phyloP scores from a whole-genome alignment of 192 early-diverging fungal genomes.

The Coemansia reversa region DNA sequence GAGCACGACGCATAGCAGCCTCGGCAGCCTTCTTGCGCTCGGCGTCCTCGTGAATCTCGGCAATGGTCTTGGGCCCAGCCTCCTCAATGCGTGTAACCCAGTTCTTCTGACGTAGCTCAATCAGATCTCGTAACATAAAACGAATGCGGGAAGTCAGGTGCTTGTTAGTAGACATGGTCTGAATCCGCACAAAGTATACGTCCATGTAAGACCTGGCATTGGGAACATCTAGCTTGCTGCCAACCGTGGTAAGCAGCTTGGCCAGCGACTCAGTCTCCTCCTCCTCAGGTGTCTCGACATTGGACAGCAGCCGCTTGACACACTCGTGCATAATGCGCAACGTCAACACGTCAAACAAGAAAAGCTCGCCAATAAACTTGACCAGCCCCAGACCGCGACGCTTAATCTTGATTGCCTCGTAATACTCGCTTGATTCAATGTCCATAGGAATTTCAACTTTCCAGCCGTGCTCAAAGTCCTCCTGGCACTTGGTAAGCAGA shows the following conservation, averaged over 20 bases:
- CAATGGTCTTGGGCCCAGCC: slow-evolving; percentile 85
- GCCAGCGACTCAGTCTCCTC: slow-evolving; percentile 93
- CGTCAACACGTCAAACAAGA: slow-evolving; percentile 84
- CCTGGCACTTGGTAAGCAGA: slow-evolving; percentile 91
- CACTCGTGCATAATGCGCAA: slow-evolving; percentile 96
- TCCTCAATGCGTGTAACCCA: slow-evolving; percentile 72
- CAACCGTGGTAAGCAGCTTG: slow-evolving; percentile 89
- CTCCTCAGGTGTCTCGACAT: slow-evolving; percentile 79
- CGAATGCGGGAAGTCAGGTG: slow-evolving; percentile 83
- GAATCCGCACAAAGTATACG: slow-evolving; percentile 82
- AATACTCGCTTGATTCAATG: slow-evolving; percentile 78
- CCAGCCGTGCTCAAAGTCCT: slow-evolving; percentile 89
- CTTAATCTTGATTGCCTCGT: slow-evolving; percentile 87
- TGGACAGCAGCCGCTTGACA: slow-evolving; percentile 74
- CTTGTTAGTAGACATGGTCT: slow-evolving; percentile 66
- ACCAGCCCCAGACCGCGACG: slow-evolving; percentile 92
- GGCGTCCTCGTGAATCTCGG: slow-evolving; percentile 83
- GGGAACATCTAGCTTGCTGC: slow-evolving; percentile 73
- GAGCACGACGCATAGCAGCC: slow-evolving; percentile 64
- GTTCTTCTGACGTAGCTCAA: slow-evolving; percentile 72
- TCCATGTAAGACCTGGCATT: slow-evolving; percentile 65
- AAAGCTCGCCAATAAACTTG: slow-evolving; percentile 94
- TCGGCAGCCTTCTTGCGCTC: slow-evolving; percentile 72
- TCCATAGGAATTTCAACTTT: slow-evolving; percentile 78
- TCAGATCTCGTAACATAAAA: slow-evolving; percentile 88